Percentiles rank a stretch among this genome's conserved stretches.
phyloP scores from a whole-genome alignment of 352 stramenopile species.

The Phytophthora cajani region DNA sequence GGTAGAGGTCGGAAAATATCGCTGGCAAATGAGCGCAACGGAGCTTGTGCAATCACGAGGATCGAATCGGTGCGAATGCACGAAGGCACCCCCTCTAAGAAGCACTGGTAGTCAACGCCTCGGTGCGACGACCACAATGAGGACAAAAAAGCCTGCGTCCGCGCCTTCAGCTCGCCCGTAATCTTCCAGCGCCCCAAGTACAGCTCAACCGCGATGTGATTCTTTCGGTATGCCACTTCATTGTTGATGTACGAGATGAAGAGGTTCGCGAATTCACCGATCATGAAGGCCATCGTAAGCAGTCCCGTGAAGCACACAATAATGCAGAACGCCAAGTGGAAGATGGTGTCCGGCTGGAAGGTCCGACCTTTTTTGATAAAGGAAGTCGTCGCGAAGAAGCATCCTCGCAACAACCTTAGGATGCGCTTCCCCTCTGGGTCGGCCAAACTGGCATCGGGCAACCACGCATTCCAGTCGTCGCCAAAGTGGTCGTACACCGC shows the following conservation, averaged over 20 bases:
- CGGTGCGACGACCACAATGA: slow-evolving; percentile 71
- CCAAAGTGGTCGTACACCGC: slow-evolving; percentile 57
- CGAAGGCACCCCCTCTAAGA: slow-evolving; percentile 58
- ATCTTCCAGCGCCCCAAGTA: slow-evolving; percentile 67
- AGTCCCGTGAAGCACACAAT: slow-evolving; percentile 59
- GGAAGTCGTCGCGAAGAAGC: slow-evolving; percentile 64
- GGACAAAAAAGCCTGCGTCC: slow-evolving; percentile 60
- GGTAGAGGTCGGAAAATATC: slow-evolving; percentile 55
- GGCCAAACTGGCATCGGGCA: slow-evolving; percentile 41
- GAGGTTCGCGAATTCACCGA: slow-evolving; percentile 72
- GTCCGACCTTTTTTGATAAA: slow-evolving; percentile 76
- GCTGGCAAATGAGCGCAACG: slow-evolving; percentile 46
- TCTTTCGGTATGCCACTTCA: slow-evolving; percentile 77
- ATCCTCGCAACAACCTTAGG: slow-evolving; percentile 51
- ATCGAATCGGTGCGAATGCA: slow-evolving; percentile 62
- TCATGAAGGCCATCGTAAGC: slow-evolving; percentile 73
- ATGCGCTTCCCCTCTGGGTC: slow-evolving; percentile 41
- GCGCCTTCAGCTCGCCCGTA: slow-evolving; percentile 42
- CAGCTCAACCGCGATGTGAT: slow-evolving; percentile 69
- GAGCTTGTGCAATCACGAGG: slow-evolving; percentile 49
- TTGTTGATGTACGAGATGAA: slow-evolving; percentile 79
- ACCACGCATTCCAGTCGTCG: slow-evolving; percentile 56
- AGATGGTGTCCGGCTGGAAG: slow-evolving; percentile 54
- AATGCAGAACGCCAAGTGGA: slow-evolving; percentile 59
- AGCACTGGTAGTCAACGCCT: slow-evolving; percentile 64